Evolutionary conservation across 257 asterid species (phyloP), one percentile per base, ranked within the genome.

Genomic region (Gentiana dahurica): DNA sequence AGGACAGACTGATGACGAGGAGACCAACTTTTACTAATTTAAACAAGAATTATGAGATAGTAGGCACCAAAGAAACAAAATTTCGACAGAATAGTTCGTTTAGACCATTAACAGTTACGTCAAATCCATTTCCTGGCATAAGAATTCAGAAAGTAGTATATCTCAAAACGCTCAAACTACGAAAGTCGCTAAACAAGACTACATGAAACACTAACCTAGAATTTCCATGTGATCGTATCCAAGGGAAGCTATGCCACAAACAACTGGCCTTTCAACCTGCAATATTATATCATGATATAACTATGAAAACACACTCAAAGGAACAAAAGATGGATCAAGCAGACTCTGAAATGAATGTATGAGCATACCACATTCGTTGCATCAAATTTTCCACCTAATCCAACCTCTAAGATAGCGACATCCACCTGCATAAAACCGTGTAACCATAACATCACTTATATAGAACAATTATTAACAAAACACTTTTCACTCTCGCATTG

Each of bases 191-290:
- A 24, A 73, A 41, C 46, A 41, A 41, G 46, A 41, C 24, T 24
- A 24, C 67, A 76, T 67, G 70, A 78, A 66, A 71, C 66, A 83
- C 98, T 81, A 75, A 92, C 98, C 97, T 66, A 92, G 95, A 79
- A 92, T 88, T 68, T 90, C 96, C 95, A 85, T 85, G 81, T 91
- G 95, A 77, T 92, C 95, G 59, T 83, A 92, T 50, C 95, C 93
- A 46, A 92, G 84, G 10, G 95, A 92, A 65, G 95, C 65, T 75
- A 92, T 70, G 34, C 94, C 94, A 72, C 93, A 92, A 58, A 85
- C 91, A 61, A 83, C 74, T 49, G 95, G 97, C 48, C 71, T 64
- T 67, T 92, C 91, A 54, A 81, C 87, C 98, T 92, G 79, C 70
- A 62, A 71, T n/a, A 55, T 13, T 58, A 64, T 56, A 52, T 45